Conservation (phyloP, 2,329 filamentous ascomycete species). For the Tolypocladium inflatum region DNA sequence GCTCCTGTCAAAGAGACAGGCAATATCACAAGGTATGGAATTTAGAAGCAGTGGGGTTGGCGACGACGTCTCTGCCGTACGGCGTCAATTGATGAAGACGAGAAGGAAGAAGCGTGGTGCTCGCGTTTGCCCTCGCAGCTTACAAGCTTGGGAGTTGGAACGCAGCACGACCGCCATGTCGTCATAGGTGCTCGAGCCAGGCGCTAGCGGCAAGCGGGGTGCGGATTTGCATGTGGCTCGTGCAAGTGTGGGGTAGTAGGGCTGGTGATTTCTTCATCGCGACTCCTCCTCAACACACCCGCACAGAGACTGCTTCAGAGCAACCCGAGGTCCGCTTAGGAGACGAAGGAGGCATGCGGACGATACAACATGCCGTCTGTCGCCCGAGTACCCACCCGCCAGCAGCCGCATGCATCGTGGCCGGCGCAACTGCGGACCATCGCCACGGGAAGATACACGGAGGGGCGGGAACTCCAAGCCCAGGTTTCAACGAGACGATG, state of each 20-base stretch:
- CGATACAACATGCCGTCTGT: too few relatives aligned
- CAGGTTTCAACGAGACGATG: neutral
- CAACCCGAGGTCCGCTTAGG: too few relatives aligned
- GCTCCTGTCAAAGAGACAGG: neutral
- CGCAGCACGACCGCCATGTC: neutral
- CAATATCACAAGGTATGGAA: neutral
- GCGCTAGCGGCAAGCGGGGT: neutral
- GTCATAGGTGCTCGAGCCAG: neutral
- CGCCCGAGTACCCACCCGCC: too few relatives aligned
- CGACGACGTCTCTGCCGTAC: neutral
- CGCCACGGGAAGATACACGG: too few relatives aligned
- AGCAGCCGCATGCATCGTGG: too few relatives aligned
- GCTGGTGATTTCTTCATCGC: neutral
- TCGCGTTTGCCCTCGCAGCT: neutral
- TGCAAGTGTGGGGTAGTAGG: neutral
- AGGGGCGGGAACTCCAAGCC: neutral
- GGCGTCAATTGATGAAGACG: neutral
- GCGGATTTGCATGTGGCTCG: neutral
- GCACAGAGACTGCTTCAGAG: too few relatives aligned
- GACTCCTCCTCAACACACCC: too few relatives aligned
- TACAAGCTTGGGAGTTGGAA: neutral
- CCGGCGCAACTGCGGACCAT: too few relatives aligned
- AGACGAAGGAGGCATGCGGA: too few relatives aligned
- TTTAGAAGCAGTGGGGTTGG: too few relatives aligned
- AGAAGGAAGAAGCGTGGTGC: neutral